phyloP scores from a whole-genome alignment of 75 land plant genomes.

The Adiantum capillusveneris region DNA sequence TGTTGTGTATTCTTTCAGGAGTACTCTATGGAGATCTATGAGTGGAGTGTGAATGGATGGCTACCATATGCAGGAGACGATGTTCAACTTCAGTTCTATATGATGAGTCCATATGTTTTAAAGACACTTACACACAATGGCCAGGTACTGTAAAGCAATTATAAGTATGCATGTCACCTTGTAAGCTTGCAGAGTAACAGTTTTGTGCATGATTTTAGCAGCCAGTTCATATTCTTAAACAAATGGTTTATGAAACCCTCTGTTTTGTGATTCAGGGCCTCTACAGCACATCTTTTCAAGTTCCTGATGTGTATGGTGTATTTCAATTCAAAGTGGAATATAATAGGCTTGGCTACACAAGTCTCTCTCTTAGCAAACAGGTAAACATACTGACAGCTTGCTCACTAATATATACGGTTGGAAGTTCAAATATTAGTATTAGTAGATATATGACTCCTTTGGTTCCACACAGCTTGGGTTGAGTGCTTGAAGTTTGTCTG shows the following conservation, averaged over 20 bases:
- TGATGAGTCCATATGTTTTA: slow-evolving; percentile 99
- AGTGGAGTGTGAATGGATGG: slow-evolving; percentile 93
- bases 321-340: slow-evolving; percentile 97
- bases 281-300: slow-evolving; percentile 73
- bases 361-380: slow-evolving; percentile 83
- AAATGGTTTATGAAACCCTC: too few relatives aligned
- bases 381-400: slow-evolving; percentile 17
- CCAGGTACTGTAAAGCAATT: slow-evolving; percentile 39
- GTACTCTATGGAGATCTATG: slow-evolving; percentile 85
- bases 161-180: not conserved
- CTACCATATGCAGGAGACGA: slow-evolving; percentile 86
- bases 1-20: too few relatives aligned
- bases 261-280: slow-evolving; percentile 69
- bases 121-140: slow-evolving; percentile 65
- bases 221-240: too few relatives aligned
- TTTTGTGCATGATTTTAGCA: slow-evolving; percentile 1
- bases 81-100: slow-evolving; percentile 96
- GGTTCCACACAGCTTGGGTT: too few relatives aligned
- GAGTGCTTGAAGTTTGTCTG: too few relatives aligned
- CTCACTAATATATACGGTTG: too few relatives aligned
- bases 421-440: too few relatives aligned
- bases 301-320: slow-evolving; percentile 98
- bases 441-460: too few relatives aligned
- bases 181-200: not conserved
- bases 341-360: slow-evolving; percentile 87